Evolutionary conservation across 768 basidiomycete genomes (phyloP).

Genomic region (Crucibulum laeve): DNA sequence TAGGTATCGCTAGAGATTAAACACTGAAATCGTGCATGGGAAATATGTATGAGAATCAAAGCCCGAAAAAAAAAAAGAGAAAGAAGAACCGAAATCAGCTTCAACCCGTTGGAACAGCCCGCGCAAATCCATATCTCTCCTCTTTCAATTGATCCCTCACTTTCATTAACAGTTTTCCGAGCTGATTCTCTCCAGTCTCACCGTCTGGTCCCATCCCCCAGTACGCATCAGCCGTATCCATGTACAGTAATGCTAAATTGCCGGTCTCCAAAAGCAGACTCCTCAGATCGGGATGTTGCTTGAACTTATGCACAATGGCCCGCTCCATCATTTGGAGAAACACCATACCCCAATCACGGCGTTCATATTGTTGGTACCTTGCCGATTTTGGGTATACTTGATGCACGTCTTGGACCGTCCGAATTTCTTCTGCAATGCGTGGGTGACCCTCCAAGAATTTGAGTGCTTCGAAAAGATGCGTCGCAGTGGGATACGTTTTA

Average conservation of each 20-base stretch:
- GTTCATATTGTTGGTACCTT: constrained; percentile 25
- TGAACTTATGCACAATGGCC: constrained; percentile 66
- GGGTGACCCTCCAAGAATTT: constrained; percentile 54
- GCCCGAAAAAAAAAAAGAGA: no score
- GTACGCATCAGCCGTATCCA: constrained; percentile 50
- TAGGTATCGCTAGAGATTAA: no score
- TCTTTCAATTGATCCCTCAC: constrained; percentile 44
- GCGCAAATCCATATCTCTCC: constrained; percentile 12
- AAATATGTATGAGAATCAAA: no score
- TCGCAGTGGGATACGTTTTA: constrained; percentile 58
- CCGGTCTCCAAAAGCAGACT: constrained; percentile 51
- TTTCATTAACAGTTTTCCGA: constrained; percentile 55
- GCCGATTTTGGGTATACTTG: constrained; percentile 32
- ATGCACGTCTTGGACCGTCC: constrained; percentile 27
- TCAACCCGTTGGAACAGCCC: no score
- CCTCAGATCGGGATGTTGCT: constrained; percentile 61
- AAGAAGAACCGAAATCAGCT: no score
- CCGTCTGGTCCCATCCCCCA: constrained; percentile 59
- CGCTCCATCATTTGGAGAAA: constrained; percentile 65
- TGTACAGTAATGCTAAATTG: constrained; percentile 44
- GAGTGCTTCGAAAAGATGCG: constrained; percentile 75
- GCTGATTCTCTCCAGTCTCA: constrained; percentile 52
- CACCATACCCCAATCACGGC: constrained; percentile 54
- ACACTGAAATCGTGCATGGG: no score
- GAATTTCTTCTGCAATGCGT: constrained; percentile 54